Conservation (phyloP, 1,284 basidiomycete genomes). For the Meira miltonrushii region DNA sequence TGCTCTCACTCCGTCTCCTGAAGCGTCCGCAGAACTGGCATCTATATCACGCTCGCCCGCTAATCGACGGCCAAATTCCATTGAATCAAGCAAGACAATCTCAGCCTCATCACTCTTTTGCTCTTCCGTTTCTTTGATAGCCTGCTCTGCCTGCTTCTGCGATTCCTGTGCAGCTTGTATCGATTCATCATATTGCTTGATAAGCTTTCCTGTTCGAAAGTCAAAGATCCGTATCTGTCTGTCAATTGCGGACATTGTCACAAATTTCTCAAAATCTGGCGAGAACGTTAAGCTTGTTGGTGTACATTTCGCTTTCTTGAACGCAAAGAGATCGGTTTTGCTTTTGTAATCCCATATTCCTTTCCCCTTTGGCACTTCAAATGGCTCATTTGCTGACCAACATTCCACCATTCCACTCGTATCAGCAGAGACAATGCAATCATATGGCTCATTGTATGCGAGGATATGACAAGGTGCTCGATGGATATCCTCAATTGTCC, state of each 20-base stretch:
- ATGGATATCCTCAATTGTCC: conserved; percentile 72
- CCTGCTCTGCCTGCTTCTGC: conserved; percentile 62
- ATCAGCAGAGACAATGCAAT: conserved; percentile 89
- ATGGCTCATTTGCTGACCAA: conserved; percentile 86
- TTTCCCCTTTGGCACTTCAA: conserved; percentile 58
- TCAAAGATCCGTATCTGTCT: conserved; percentile 90
- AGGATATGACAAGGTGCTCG: conserved; percentile 83
- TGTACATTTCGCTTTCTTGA: conserved; percentile 92
- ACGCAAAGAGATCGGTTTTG: conserved; percentile 90
- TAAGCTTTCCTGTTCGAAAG: conserved; percentile 82
- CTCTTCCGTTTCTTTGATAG: background rate
- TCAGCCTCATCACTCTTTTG: conserved; percentile 42
- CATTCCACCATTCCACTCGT: conserved; percentile 93
- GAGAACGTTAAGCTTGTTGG: conserved; percentile 87
- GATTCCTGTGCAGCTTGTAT: conserved; percentile 87
- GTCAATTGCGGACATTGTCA: conserved; percentile 84
- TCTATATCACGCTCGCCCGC: conserved; percentile 89
- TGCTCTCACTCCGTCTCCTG: conserved; percentile 54
- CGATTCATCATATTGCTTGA: conserved; percentile 90
- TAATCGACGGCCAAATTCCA: conserved; percentile 96
- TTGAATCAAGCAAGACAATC: conserved; percentile 71
- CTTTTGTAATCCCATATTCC: conserved; percentile 87
- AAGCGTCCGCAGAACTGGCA: conserved; percentile 57
- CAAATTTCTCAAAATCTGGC: conserved; percentile 78
- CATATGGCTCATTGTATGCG: conserved; percentile 82